Evolutionary conservation across 2,329 filamentous ascomycete species (phyloP), one percentile per base, ranked within the genome.

Genomic region (Paracamarosporium sp.): DNA sequence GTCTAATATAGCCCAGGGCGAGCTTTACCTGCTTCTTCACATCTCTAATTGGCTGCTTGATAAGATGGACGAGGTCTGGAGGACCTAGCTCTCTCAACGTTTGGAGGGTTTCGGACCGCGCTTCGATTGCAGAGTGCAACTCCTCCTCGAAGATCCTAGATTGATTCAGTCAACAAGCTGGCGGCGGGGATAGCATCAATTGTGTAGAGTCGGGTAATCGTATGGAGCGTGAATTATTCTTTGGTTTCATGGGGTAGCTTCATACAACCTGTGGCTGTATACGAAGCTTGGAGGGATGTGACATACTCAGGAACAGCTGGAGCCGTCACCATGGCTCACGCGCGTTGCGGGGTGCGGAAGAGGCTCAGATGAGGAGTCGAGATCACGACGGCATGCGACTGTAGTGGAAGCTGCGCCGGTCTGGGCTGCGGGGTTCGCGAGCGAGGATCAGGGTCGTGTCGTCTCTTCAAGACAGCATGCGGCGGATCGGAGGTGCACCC

Each of bases 41-140:
- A 53, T 82, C 83, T 74, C 86, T 86, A 70, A 85, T 80, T 11
- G 85, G 84, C 70, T 88, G 86, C 74, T 97, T 98, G 69, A 97
- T 87, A 56, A 99, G 86, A 79, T 99, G 95, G 36, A 98, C 94
- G 27, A 99, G 85, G 78, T 99, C 95, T 53, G 95, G 95, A 25
- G 95, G 95, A 40, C 95, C 95, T 56, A 99, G 86, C 83, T 99
- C 95, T 73, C 95, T 90, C 62, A 99, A 84, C 46, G 88, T 87
- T 66, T 90, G 85, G 36, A 99, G 86, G 41, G 91, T 91, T 74
- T 99, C 95, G 68, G 94, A 96, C 76, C 95, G 90, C 68, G 93
- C 89, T 74, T 97, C 93, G 77, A 97, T 90, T 51, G 94, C 92
- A 69, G 96, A 92, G 74, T 96, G 90, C 61, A 96, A 85, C 63